These are phyloP conservation scores for Gardenia jasminoides DNA, from an alignment of 257 asterid species.

Conservation along the genomic window DNA sequence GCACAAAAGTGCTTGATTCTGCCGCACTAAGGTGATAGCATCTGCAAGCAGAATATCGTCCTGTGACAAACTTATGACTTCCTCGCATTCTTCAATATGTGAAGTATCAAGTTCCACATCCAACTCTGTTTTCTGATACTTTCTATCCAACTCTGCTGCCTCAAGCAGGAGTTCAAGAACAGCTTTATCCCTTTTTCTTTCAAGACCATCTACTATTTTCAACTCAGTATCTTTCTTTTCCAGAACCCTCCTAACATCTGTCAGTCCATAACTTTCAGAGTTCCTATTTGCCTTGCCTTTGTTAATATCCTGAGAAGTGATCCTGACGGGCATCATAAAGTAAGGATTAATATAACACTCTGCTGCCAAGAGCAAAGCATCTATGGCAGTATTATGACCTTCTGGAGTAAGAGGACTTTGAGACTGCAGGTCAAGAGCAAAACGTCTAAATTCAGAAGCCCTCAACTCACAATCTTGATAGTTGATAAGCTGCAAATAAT, in stretches of 20 bases:
- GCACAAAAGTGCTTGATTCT: conserved; percentile 78
- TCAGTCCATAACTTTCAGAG: conserved; percentile 33
- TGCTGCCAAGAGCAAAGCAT: conserved; percentile 92
- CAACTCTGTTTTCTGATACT: conserved; percentile 38
- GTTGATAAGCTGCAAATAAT: conserved; percentile 74
- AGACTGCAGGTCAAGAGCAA: conserved; percentile 75
- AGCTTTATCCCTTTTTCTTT: conserved; percentile 85
- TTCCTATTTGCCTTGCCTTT: conserved; percentile 33
- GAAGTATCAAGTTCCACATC: conserved; percentile 39
- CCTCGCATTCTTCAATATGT: conserved; percentile 54
- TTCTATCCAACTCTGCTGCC: conserved; percentile 82
- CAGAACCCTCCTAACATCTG: conserved; percentile 44
- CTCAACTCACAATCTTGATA: conserved; percentile 78
- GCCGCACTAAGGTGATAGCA: conserved; percentile 88
- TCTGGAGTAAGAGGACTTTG: conserved; percentile 60
- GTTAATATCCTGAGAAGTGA: conserved; percentile 35
- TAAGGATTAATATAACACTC: conserved; percentile 89
- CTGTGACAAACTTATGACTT: conserved; percentile 41
- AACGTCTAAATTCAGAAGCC: conserved; percentile 90
- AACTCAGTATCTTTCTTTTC: conserved; percentile 49
- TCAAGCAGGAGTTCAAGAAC: conserved; percentile 89
- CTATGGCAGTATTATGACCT: conserved; percentile 75
- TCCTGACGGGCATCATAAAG: conserved; percentile 62
- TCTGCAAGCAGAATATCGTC: conserved; percentile 68
- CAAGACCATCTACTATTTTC: conserved; percentile 73